Evolutionary conservation across 148 eudicot species (phyloP).

Genomic region (Rhododendron ferrugineum): DNA sequence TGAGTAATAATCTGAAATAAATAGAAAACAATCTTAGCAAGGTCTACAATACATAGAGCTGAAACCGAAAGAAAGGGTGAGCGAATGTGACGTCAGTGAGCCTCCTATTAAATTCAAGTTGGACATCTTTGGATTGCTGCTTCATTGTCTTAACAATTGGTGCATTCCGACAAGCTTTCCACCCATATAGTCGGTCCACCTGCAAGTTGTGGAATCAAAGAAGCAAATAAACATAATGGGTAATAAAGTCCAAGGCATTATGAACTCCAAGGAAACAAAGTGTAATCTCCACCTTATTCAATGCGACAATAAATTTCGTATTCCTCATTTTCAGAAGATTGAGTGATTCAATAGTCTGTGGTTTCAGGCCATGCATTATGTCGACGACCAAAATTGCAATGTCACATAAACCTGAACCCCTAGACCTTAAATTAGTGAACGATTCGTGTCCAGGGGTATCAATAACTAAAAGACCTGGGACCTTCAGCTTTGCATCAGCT

Average conservation of each 20-base stretch:
- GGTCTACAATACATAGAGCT: neutral
- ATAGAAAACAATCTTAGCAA: neutral
- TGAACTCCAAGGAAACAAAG: neutral
- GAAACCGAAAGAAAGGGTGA: neutral
- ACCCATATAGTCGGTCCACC: constrained; percentile 91
- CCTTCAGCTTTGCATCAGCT: constrained; percentile 86
- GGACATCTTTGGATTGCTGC: constrained; percentile 77
- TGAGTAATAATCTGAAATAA: constrained; percentile 55
- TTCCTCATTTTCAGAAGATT: constrained; percentile 86
- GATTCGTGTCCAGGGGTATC: constrained; percentile 98
- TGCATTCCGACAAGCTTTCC: constrained; percentile 72
- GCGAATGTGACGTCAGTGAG: constrained; percentile 43
- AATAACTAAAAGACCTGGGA: constrained; percentile 87
- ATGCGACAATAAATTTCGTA: constrained; percentile 77
- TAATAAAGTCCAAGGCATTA: neutral
- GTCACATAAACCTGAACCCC: constrained; percentile 98
- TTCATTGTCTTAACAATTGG: constrained; percentile 70
- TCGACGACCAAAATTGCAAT: constrained; percentile 89
- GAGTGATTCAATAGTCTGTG: constrained; percentile 86
- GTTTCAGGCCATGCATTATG: constrained; percentile 91
- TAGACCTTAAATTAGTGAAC: constrained; percentile 73
- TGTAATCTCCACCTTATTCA: constrained; percentile 65
- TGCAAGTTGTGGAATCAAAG: constrained; percentile 10
- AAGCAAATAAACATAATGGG: constrained; percentile 1
- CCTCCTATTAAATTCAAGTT: constrained; percentile 63